These are phyloP conservation scores for Lophiostoma macrostomum DNA, from an alignment of 495 filamentous ascomycete genomes.

Conservation along the genomic window DNA sequence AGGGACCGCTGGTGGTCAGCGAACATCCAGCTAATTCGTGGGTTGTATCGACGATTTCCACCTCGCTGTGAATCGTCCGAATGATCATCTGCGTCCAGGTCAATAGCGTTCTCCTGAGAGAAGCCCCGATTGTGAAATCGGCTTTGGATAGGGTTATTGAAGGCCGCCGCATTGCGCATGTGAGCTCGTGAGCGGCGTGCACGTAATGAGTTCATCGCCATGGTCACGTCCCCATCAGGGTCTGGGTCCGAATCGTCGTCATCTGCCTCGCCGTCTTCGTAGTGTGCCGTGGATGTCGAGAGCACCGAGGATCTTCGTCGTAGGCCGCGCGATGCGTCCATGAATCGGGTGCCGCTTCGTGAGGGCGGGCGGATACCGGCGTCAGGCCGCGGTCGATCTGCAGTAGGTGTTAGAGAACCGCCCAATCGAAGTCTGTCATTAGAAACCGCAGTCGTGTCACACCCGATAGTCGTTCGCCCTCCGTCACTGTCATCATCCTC, in stretches of 20 bases:
- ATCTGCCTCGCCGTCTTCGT: constrained; percentile 36
- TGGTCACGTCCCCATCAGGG: constrained; percentile 33
- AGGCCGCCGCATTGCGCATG: constrained; percentile 19
- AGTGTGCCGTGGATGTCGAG: constrained; percentile 32
- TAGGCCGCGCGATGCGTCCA: constrained; percentile 33
- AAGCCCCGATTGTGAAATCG: constrained; percentile 21
- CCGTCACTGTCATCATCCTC: constrained; percentile 36
- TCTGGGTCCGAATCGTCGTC: constrained; percentile 36
- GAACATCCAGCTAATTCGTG: constrained; percentile 38
- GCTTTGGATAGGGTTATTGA: constrained; percentile 12
- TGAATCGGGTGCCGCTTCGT: constrained; percentile 31
- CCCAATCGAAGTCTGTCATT: constrained; percentile 37
- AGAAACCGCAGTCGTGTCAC: constrained; percentile 37
- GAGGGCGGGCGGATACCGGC: constrained; percentile 28
- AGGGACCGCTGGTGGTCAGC: constrained; percentile 32
- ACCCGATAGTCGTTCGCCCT: constrained; percentile 40
- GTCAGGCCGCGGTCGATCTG: constrained; percentile 38
- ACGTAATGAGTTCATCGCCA: constrained; percentile 27
- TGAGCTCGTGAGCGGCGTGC: constrained; percentile 29
- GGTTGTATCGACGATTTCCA: constrained; percentile 28
- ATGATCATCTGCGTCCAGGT: constrained; percentile 33
- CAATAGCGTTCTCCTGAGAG: constrained; percentile 20
- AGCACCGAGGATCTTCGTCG: constrained; percentile 34
- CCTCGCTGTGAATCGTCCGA: constrained; percentile 29
- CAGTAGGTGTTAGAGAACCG: constrained; percentile 43